phyloP scores from a whole-genome alignment of 1,139 yeast genomes.

The Magnusiomyces paraingens region DNA sequence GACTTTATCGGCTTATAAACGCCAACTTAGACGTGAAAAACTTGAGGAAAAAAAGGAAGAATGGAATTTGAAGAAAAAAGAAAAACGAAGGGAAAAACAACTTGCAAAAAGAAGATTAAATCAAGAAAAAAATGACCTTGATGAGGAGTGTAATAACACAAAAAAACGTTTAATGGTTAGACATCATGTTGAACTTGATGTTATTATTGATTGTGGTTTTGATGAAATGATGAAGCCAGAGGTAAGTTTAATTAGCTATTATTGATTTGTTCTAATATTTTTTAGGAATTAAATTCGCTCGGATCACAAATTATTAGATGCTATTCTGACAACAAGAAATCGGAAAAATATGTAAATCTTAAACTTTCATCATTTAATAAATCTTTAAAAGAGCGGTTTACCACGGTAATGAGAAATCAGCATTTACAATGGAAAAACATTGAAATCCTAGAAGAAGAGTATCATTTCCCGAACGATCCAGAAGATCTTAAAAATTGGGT shows the following conservation, averaged over 20 bases:
- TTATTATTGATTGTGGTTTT: conserved; percentile 81
- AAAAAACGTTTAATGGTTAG: conserved; percentile 9
- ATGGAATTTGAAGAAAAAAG: conserved; percentile 50
- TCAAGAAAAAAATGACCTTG: conserved; percentile 15
- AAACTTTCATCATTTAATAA: conserved; percentile 61
- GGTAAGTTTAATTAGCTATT: neutral
- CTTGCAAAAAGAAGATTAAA: conserved; percentile 33
- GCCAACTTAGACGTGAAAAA: conserved; percentile 49
- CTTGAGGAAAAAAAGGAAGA: conserved; percentile 62
- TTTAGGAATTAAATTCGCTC: conserved; percentile 60
- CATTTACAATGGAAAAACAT: conserved; percentile 65
- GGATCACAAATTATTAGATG: conserved; percentile 76
- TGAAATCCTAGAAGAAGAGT: conserved; percentile 44
- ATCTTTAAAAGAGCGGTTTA: conserved; percentile 60
- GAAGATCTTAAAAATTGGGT: conserved; percentile 37
- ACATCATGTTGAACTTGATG: conserved; percentile 28
- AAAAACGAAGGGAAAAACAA: conserved; percentile 34
- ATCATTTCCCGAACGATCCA: conserved; percentile 26
- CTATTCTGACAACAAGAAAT: conserved; percentile 68
- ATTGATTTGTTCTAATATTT: conserved; percentile 1
- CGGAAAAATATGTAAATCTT: conserved; percentile 54
- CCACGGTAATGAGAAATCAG: conserved; percentile 47
- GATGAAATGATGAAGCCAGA: conserved; percentile 79
- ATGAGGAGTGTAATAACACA: conserved; percentile 1
- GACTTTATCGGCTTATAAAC: conserved; percentile 80